Base-by-base conservation (phyloP, 257 asterid species). In the Mentha longifolia region DNA sequence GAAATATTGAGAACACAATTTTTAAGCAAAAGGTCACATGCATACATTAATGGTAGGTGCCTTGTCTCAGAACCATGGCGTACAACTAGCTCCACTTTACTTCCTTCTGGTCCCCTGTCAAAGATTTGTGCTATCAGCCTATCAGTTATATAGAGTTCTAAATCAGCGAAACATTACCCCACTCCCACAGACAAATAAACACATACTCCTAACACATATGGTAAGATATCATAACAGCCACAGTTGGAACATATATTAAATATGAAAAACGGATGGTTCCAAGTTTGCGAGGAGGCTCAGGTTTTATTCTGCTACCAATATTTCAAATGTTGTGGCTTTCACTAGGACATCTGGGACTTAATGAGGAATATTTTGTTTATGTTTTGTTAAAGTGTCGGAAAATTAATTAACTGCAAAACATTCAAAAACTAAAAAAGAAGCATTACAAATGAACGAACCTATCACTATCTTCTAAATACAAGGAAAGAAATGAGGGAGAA, bases 81-180 rank as follows among this genome's bases (percentile, higher is more conserved):
- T 69, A 92, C 80, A 65, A 82, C 69, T 59, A 95, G 82, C 68
- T 89, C 90, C 75, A 95, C 97, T 68, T 73, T 76, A 79, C 92
- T 95, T 84, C 96, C 99, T 83, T 92, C 99, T 49, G 96, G 86
- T 74, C 99, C 99, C 88, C 99, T 95, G 88, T 77, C 76, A 70
- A 82, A 78, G 74, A 78, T 58, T 67, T 66, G 74, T 15, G 56
- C 46, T 28, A 57, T 74, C 68, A n/a, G n/a, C n/a, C n/a, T n/a
- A n/a, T n/a, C 22, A 71, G 72, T 81, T 31, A 61, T 11, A 7
- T 7, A 33, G 39, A 71, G 65, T 61, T 63, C 71, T 70, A 28
- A 69, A 16, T 74, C 47, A 52, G 73, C 14, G 12, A 51, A 54
- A 25, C 45, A 4, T 41, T 55, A 52, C 19, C 30, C 2, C 20